Percentiles rank a stretch among this genome's conserved stretches.
These are phyloP conservation scores for Coriolopsis trogii DNA, from an alignment of 1,284 basidiomycete species.

Conservation along the genomic window DNA sequence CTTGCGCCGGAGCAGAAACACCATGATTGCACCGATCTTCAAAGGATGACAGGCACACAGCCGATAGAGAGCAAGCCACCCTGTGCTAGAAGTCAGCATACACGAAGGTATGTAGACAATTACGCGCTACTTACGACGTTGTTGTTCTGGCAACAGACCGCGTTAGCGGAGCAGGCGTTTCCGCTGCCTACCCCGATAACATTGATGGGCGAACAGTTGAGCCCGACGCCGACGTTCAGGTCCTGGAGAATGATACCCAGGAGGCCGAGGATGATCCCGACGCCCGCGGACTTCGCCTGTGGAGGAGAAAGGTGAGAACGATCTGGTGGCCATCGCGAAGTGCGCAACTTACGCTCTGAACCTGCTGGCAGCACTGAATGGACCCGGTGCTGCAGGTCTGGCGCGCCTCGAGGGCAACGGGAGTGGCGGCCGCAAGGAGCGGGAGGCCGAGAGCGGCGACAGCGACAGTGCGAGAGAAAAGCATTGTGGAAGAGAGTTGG, in stretches of 20 bases:
- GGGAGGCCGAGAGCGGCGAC: constrained; percentile 25
- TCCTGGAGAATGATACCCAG: constrained; percentile 16
- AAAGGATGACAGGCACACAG: constrained; percentile 14
- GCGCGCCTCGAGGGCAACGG: constrained; percentile 21
- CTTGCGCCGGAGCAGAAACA: too few species aligned
- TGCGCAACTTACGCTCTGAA: constrained; percentile 4
- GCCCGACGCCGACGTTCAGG: constrained; percentile 9
- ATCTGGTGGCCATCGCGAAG: not conserved
- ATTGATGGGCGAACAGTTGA: constrained; percentile 17
- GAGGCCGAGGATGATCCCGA: constrained; percentile 11
- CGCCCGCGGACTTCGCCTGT: constrained; percentile 15
- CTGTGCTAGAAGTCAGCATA: not conserved
- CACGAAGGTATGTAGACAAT: too few species aligned
- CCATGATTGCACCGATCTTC: not conserved
- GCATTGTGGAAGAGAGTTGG: constrained; percentile 14
- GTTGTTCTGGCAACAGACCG: constrained; percentile 21
- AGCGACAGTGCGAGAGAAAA: constrained; percentile 15
- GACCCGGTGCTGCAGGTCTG: constrained; percentile 22
- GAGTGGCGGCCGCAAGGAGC: constrained; percentile 34
- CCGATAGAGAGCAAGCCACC: constrained; percentile 14
- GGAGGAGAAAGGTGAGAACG: not conserved
- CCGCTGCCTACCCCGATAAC: constrained; percentile 18
- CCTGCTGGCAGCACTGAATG: constrained; percentile 21
- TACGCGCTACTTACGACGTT: constrained; percentile 10
- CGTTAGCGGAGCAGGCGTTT: constrained; percentile 10